phyloP scores from a whole-genome alignment of 208 protist genomes.

The Trichomonas vaginalis region DNA sequence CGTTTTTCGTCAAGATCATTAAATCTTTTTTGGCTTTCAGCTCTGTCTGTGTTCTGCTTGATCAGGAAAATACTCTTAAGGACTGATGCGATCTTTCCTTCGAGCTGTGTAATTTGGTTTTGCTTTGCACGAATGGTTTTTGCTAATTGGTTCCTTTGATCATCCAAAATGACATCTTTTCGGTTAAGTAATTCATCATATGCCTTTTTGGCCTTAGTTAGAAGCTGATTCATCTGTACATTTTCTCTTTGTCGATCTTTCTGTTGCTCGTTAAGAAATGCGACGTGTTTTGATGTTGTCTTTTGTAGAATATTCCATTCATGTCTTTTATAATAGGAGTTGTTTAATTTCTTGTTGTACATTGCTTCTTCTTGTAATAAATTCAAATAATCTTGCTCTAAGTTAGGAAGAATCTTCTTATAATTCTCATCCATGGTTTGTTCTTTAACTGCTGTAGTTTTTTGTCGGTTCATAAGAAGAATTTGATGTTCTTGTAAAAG shows the following conservation, averaged over 20 bases:
- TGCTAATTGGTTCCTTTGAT: background rate
- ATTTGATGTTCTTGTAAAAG: background rate
- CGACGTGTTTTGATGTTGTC: background rate
- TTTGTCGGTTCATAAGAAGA: background rate
- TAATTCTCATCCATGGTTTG: background rate
- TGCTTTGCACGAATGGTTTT: background rate
- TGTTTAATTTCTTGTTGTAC: background rate
- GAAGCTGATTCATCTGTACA: background rate
- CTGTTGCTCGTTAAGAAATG: background rate
- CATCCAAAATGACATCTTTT: background rate
- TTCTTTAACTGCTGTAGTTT: background rate
- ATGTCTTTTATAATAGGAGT: background rate
- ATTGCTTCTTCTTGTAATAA: background rate
- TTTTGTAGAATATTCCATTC: background rate
- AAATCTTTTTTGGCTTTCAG: background rate
- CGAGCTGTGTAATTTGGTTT: background rate
- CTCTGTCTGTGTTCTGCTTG: background rate
- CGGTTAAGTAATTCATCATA: background rate
- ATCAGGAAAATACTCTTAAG: background rate
- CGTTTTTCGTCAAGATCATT: background rate
- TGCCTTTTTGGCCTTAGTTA: background rate
- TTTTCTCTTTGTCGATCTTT: background rate
- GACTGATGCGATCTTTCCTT: background rate
- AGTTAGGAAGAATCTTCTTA: background rate
- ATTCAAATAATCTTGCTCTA: background rate